phyloP scores from a whole-genome alignment of 768 basidiomycete genomes.

The Phlegmacium glaucopus region DNA sequence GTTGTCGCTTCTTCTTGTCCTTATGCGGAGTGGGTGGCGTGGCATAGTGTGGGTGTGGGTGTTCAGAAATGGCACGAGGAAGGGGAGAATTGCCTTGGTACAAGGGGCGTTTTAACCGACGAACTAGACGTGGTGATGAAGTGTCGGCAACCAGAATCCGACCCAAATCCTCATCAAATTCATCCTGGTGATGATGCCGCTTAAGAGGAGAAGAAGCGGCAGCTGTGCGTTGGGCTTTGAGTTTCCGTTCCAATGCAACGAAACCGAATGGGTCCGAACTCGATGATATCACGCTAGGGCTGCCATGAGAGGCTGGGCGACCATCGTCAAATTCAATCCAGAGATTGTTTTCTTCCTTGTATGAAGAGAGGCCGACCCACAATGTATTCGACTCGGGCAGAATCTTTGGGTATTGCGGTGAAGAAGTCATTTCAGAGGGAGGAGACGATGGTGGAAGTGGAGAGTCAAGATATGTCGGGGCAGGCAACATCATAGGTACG shows the following conservation, averaged over 20 bases:
- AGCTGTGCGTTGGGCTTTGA: constrained; percentile 39
- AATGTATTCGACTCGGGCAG: neutral
- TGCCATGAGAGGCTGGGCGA: constrained; percentile 11
- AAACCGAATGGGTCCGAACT: constrained; percentile 58
- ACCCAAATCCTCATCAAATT: constrained; percentile 17
- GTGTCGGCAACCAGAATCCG: constrained; percentile 25
- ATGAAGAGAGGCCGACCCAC: constrained; percentile 3
- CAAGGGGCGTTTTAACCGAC: constrained; percentile 15
- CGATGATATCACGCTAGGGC: constrained; percentile 8
- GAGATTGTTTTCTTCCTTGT: constrained; percentile 10
- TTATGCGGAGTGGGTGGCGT: constrained; percentile 34
- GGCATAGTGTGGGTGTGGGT: constrained; percentile 10
- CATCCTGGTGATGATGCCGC: constrained; percentile 7
- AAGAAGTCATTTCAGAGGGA: constrained; percentile 18
- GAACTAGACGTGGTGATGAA: constrained; percentile 26
- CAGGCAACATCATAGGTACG: constrained; percentile 2
- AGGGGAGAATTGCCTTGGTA: neutral
- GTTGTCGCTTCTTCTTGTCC: constrained; percentile 26
- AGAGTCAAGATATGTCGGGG: constrained; percentile 12
- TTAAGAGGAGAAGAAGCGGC: neutral
- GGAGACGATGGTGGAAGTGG: constrained; percentile 35
- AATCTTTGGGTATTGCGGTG: constrained; percentile 4
- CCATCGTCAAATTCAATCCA: constrained; percentile 21
- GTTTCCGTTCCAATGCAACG: constrained; percentile 47
- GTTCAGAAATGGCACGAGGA: neutral